A percentile compares a stretch with the other conserved stretches of the same genome.
phyloP scores from a whole-genome alignment of 2,329 filamentous ascomycete species.

The Dactylellina cionopaga region DNA sequence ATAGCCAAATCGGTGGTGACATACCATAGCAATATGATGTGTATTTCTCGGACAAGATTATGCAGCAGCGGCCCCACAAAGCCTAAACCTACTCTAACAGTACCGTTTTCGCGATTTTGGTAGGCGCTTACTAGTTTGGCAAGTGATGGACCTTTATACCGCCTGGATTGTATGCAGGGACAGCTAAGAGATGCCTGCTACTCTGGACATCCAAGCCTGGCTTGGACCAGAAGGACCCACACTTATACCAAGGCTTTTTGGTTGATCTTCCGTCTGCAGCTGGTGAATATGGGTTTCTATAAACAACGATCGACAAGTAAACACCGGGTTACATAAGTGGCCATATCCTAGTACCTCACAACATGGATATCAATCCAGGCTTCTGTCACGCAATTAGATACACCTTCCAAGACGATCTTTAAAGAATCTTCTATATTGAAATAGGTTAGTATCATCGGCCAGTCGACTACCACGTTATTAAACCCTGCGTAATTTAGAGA shows the following conservation, averaged over 20 bases:
- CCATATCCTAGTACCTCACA: background rate
- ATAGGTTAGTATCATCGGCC: background rate
- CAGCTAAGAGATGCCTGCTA: background rate
- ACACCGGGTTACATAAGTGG: constrained; percentile 13
- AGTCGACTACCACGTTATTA: background rate
- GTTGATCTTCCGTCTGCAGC: background rate
- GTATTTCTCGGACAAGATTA: background rate
- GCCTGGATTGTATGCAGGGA: constrained; percentile 11
- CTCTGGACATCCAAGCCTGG: background rate
- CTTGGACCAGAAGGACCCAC: background rate
- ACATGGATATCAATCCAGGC: background rate
- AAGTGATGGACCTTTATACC: constrained; percentile 2
- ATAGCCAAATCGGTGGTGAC: too few species aligned
- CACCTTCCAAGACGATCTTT: background rate
- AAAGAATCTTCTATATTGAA: background rate
- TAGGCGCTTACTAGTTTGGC: background rate
- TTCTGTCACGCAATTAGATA: constrained; percentile 12
- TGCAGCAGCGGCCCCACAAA: background rate
- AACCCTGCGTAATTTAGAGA: background rate
- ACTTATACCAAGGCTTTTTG: constrained; percentile 17
- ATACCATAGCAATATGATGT: too few species aligned
- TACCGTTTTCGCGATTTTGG: constrained; percentile 5
- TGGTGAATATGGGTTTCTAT: too few species aligned
- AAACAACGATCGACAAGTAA: background rate
- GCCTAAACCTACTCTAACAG: background rate